Evolutionary conservation across 2,329 filamentous ascomycete genomes (phyloP).

Genomic region (Ophiostoma ips): DNA sequence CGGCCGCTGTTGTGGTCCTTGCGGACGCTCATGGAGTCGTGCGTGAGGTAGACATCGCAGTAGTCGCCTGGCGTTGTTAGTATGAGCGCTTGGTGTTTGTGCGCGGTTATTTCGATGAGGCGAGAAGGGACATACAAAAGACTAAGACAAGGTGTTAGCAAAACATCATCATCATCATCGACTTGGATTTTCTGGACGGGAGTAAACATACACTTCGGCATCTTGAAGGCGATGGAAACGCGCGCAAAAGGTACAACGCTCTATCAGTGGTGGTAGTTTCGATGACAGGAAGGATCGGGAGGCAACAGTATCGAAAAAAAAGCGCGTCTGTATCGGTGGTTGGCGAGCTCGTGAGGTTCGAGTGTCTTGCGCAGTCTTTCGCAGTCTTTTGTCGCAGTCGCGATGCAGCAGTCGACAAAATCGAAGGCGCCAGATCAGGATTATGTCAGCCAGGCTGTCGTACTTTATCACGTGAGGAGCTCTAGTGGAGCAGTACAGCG

Average conservation of each 20-base stretch:
- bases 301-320: too few species aligned
- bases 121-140: conserved; percentile 12
- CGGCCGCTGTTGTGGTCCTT: conserved; percentile 95
- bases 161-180: too few species aligned
- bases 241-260: not conserved
- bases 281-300: not conserved
- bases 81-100: not conserved
- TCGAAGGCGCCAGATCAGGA: not conserved
- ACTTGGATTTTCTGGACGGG: not conserved
- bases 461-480: conserved; percentile 5
- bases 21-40: conserved; percentile 98
- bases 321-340: too few species aligned
- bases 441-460: conserved; percentile 2
- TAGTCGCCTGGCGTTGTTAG: conserved; percentile 55
- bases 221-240: not conserved
- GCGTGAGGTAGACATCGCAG: conserved; percentile 99
- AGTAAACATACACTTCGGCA: conserved; percentile 7
- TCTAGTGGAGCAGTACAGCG: not conserved
- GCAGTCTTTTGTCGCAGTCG: not conserved
- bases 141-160: conserved; percentile 13
- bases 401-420: not conserved
- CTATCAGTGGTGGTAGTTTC: not conserved
- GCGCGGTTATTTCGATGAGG: conserved; percentile 27
- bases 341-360: not conserved
- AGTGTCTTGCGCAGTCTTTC: not conserved